Evolutionary conservation across 495 filamentous ascomycete species (phyloP).

Genomic region (Saxophila tyrrhenica): DNA sequence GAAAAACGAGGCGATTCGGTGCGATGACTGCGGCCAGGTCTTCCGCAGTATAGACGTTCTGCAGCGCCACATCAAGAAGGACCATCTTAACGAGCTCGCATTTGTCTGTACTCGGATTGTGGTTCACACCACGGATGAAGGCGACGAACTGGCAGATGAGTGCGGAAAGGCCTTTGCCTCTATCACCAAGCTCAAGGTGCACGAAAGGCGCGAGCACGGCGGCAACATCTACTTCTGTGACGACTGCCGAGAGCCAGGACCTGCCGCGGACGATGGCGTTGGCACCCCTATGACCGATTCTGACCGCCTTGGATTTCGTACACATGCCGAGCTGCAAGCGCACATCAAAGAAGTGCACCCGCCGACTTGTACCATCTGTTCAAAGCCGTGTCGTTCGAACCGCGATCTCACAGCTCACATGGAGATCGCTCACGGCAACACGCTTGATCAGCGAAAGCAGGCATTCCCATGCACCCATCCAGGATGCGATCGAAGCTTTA

Average conservation of each 20-base stretch:
- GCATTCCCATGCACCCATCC: slow-evolving; percentile 48
- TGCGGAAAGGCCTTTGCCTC: slow-evolving; percentile 48
- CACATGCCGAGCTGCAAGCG: slow-evolving; percentile 52
- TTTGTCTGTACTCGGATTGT: slow-evolving; percentile 45
- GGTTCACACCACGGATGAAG: background rate
- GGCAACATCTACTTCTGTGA: slow-evolving; percentile 60
- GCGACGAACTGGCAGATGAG: background rate
- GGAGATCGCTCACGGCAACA: slow-evolving; percentile 22
- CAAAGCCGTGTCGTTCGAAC: slow-evolving; percentile 48
- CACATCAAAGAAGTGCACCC: slow-evolving; percentile 65
- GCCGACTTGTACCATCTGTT: slow-evolving; percentile 63
- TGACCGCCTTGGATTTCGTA: slow-evolving; percentile 51
- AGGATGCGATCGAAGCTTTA: slow-evolving; percentile 62
- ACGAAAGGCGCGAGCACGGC: slow-evolving; percentile 59
- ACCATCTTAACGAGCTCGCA: slow-evolving; percentile 55
- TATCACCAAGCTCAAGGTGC: slow-evolving; percentile 53
- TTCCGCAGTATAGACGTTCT: slow-evolving; percentile 88
- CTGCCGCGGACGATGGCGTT: slow-evolving; percentile 17
- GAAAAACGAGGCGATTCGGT: slow-evolving; percentile 31
- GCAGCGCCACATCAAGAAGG: slow-evolving; percentile 62
- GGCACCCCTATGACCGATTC: slow-evolving; percentile 1
- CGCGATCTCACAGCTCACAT: slow-evolving; percentile 45
- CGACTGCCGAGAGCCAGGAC: slow-evolving; percentile 42
- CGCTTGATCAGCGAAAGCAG: slow-evolving; percentile 36
- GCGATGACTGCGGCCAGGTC: slow-evolving; percentile 60